Evolutionary conservation across 2,329 filamentous ascomycete genomes (phyloP).

Genomic region (Alternaria viburni): DNA sequence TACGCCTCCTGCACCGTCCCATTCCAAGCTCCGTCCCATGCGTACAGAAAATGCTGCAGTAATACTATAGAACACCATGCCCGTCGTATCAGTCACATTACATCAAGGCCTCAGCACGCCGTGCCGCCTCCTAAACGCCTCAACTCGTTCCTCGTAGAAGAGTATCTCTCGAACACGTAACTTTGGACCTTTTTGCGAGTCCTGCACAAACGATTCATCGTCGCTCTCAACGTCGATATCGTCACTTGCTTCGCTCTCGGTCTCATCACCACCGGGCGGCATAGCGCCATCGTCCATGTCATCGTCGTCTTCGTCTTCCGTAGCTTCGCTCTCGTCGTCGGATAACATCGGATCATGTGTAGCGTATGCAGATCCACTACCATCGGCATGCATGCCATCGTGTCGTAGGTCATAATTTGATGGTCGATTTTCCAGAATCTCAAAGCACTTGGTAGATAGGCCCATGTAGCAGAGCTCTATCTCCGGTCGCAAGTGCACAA

Average conservation of each 20-base stretch:
- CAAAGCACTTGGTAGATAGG: conserved; percentile 78
- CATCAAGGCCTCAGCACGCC: conserved; percentile 37
- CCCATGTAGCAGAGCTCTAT: conserved; percentile 80
- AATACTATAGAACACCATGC: conserved; percentile 6
- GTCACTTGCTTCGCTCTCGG: conserved; percentile 42
- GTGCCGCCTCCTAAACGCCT: conserved; percentile 79
- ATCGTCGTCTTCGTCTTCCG: conserved; percentile 56
- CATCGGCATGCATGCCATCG: conserved; percentile 37
- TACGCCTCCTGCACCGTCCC: conserved; percentile 17
- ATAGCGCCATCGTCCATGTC: conserved; percentile 59
- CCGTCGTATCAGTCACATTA: conserved; percentile 2
- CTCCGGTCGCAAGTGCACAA: conserved; percentile 76
- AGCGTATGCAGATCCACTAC: conserved; percentile 28
- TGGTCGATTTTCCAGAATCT: conserved; percentile 71
- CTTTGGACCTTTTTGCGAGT: conserved; percentile 55
- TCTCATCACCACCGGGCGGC: conserved; percentile 53
- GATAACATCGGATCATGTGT: conserved; percentile 41
- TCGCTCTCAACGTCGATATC: conserved; percentile 53
- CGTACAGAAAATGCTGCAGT: conserved; percentile 6
- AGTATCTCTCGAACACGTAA: conserved; percentile 77
- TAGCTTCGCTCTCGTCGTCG: conserved; percentile 48
- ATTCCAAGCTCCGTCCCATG: conserved; percentile 7
- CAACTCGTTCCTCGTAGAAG: conserved; percentile 80
- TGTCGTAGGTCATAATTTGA: conserved; percentile 51
- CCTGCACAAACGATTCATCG: conserved; percentile 60